Percentiles rank a stretch among this genome's conserved stretches.
Evolutionary conservation across 2,329 filamentous ascomycete genomes (phyloP).

Genomic region (Alternaria arborescens): DNA sequence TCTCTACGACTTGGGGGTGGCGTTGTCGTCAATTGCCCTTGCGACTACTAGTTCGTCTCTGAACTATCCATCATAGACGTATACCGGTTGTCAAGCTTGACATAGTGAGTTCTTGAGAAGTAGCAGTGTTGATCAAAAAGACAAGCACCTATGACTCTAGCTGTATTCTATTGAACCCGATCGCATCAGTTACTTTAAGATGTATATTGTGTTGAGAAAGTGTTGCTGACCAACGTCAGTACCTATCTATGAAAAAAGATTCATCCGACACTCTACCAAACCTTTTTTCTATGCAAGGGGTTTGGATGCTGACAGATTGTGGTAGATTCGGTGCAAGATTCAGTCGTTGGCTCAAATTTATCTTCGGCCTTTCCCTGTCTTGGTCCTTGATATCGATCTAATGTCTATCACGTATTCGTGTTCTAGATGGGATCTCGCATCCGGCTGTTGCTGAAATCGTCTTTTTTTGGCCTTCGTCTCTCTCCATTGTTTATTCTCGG

Average conservation of each 20-base stretch:
- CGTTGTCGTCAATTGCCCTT: no score
- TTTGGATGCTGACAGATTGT: neutral
- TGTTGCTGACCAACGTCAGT: slow-evolving; percentile 30
- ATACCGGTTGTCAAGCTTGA: slow-evolving; percentile 40
- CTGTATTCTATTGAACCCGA: slow-evolving; percentile 32
- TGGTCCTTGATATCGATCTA: neutral
- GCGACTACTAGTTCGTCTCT: no score
- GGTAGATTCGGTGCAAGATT: neutral
- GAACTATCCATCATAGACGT: slow-evolving; percentile 35
- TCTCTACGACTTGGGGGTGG: no score
- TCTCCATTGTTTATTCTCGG: neutral
- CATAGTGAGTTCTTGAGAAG: slow-evolving; percentile 30
- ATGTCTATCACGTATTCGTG: slow-evolving; percentile 13
- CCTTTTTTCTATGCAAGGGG: neutral
- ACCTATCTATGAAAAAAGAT: slow-evolving; percentile 25
- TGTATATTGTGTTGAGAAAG: slow-evolving; percentile 2
- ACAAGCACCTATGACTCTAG: slow-evolving; percentile 1
- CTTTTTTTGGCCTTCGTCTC: neutral
- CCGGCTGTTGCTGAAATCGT: slow-evolving; percentile 3
- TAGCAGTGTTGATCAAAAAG: neutral
- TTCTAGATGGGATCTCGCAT: slow-evolving; percentile 25
- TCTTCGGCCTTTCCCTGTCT: neutral
- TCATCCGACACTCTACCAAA: neutral
- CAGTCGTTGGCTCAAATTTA: neutral
- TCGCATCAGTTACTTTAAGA: slow-evolving; percentile 36